These are phyloP conservation scores for Mycosphaerella sp. DNA, from an alignment of 2,329 filamentous ascomycete genomes.

Conservation along the genomic window DNA sequence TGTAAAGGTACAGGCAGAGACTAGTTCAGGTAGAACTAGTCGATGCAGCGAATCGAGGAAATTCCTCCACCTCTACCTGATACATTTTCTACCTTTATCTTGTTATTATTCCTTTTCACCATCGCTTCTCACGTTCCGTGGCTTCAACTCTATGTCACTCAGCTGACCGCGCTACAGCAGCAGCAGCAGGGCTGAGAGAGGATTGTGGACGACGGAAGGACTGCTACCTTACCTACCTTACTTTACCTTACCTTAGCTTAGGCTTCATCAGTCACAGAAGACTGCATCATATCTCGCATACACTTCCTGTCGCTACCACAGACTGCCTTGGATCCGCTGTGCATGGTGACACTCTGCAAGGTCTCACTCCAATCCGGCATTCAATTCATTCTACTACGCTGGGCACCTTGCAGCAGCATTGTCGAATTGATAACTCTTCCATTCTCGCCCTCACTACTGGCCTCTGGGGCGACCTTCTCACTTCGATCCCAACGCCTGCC, in stretches of 20 bases:
- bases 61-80: too few relatives aligned
- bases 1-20: too few relatives aligned
- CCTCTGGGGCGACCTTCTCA: background rate
- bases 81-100: background rate
- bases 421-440: background rate
- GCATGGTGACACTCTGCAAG: background rate
- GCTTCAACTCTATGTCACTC: background rate
- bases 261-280: too few relatives aligned
- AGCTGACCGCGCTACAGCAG: background rate
- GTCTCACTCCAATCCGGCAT: background rate
- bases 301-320: background rate
- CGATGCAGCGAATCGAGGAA: background rate
- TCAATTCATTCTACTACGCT: background rate
- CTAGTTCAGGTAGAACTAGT: background rate
- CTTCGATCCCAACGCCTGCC: background rate
- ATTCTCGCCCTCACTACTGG: background rate
- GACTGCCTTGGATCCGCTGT: constrained; percentile 1
- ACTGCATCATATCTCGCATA: background rate
- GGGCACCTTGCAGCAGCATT: background rate
- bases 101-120: background rate
- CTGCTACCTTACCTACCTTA: too few relatives aligned
- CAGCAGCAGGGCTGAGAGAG: background rate
- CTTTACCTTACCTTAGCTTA: too few relatives aligned
- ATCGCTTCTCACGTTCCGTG: background rate
- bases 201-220: background rate